Base-by-base conservation (phyloP, 2,329 filamentous ascomycete genomes). In the Fusarium albidum region DNA sequence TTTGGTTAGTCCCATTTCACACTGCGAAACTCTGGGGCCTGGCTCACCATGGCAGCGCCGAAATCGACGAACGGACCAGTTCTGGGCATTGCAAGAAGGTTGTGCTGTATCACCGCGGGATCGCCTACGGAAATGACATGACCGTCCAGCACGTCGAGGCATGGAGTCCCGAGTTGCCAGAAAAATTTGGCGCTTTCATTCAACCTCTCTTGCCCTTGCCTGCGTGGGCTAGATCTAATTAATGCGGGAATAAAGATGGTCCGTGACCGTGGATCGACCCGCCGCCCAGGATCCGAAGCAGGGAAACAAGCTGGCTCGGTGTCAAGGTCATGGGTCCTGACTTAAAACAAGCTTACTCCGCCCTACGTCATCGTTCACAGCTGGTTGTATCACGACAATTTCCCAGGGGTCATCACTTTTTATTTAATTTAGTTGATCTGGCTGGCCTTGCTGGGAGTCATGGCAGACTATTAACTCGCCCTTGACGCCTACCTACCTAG, bases 261-360 rank as follows among this genome's bases (percentile, higher is more conserved):
- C 21, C 21, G 21, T 21, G 5, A n/a, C 21, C 21, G 21, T 35
- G 12, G 8, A 35, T 15, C 18, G 14, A 35, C 18, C 33, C 33
- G 33, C 4, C 2, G n/a, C 31, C 31, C 14, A 5, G 14, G 14
- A 12, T 33, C 31, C n/a, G 5, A n/a, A 14, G 14, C 11, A n/a
- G 11, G 35, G 18, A 39, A 39, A 12, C 45, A 48, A 33, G 45
- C 14, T 40, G 9, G 29, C 13, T 10, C 27, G 21, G n/a, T 4
- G 27, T 26, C 39, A 61, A 34, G 53, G 48, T 50, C 53, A 54
- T 28, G 5, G 26, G 33, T 18, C 21, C 25, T 21, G 21, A 11
- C 31, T 38, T 55, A 58, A 61, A 61, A 48, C 58, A 61, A 61
- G 57, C 53, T 54, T 48, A 50, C 14, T 21, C 46, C 44, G n/a